These are phyloP conservation scores for Backusella circina DNA, from an alignment of 192 early-diverging fungal species.

Conservation along the genomic window DNA sequence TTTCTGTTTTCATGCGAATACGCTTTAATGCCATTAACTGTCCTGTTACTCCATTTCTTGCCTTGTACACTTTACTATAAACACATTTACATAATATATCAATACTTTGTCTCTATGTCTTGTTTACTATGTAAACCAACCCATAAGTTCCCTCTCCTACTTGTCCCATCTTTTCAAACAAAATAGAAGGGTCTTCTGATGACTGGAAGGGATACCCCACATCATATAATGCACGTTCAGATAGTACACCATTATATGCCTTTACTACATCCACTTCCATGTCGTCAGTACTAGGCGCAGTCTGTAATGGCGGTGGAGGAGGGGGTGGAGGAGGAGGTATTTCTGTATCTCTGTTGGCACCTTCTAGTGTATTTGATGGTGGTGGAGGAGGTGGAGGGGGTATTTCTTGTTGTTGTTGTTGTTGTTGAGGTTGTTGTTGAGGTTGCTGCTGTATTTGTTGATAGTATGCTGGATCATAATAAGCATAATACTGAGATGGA, in stretches of 20 bases:
- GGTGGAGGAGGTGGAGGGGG: not conserved
- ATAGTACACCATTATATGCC: not conserved
- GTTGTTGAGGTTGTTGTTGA: not conserved
- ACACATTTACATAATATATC: not conserved
- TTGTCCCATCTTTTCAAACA: conserved; percentile 71
- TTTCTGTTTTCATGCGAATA: conserved; percentile 76
- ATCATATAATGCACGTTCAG: conserved; percentile 5
- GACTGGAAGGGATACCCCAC: conserved; percentile 33
- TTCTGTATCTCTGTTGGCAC: not conserved
- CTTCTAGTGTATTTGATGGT: not conserved
- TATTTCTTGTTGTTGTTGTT: not conserved
- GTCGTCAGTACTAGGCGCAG: not conserved
- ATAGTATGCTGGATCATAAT: conserved; percentile 2
- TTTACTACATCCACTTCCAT: not conserved
- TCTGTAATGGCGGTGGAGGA: not conserved
- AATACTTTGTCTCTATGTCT: not conserved
- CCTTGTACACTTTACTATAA: conserved; percentile 79
- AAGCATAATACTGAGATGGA: not conserved
- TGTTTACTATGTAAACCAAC: conserved; percentile 28
- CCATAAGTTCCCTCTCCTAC: conserved; percentile 85
- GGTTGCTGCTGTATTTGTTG: not conserved
- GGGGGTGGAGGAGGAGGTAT: not conserved
- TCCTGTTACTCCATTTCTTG: conserved; percentile 63
- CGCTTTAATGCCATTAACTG: conserved; percentile 76
- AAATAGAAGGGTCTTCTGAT: conserved; percentile 42